Base-by-base conservation (phyloP, 176 grass and related monocot species). In the Oropetium thomaeum region DNA sequence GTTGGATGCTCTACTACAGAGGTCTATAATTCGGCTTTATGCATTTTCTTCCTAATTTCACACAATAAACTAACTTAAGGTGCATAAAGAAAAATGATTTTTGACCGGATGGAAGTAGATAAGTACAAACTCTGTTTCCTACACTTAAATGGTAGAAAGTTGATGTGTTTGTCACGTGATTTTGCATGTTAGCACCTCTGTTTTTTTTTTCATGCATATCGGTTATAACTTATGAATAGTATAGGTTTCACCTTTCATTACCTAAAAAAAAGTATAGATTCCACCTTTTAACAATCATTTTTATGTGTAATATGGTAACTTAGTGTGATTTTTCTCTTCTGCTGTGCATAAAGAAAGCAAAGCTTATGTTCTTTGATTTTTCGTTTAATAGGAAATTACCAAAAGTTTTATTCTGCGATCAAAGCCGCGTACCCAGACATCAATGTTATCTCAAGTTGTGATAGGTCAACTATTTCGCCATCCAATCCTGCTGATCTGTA, bases 401-500 rank as follows among this genome's bases (percentile, higher is more conserved):
- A 85, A 55, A 93, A 91, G 77, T 93, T 97, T 32, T 97, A 91
- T 69, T 80, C 84, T 67, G 90, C 93, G 13, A 91, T 93, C 69
- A 97, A 91, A 87, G 74, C 81, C 68, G 88, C 87, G 26, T 93
- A 97, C 52, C 90, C 93, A 10, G 88, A 91, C 44, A 91, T 97
- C 39, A 88, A 97, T 35, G 61, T 97, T 66, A 62, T 93, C 78
- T 77, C 93, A 37, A 93, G 92, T 78, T 97, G 90, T 84, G 90
- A 97, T 71, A 89, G 77, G 69, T 87, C 87, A 70, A 87, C 85
- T 74, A 81, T 67, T 68, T 73, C 76, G 2, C 74, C 92, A 45
- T 81, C 87, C 51, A 92, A 97, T 71, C 90, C 93, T 65, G 93
- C 93, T 20, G 87, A 97, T 82, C 86, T 90, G 8, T 97, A 97